A percentile compares a stretch with the other conserved stretches of the same genome.
Conservation (phyloP, 768 basidiomycete genomes). For the Termitomyces sp. region DNA sequence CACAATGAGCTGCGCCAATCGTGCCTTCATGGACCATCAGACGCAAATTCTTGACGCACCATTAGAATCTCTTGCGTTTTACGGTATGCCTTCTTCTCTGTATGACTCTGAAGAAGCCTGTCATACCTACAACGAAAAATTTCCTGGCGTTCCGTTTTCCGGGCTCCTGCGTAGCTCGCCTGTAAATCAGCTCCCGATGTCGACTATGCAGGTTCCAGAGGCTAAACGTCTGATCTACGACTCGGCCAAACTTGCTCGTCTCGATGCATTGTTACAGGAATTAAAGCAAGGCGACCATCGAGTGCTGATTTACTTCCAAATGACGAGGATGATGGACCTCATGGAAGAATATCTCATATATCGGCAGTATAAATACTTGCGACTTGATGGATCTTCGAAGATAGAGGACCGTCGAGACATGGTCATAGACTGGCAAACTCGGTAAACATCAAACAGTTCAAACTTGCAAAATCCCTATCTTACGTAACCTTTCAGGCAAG, state of each 20-base stretch:
- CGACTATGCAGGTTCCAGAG: constrained; percentile 90
- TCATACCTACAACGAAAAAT: constrained; percentile 33
- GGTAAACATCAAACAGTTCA: constrained; percentile 41
- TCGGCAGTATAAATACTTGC: constrained; percentile 91
- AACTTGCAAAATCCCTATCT: background rate
- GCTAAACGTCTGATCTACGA: constrained; percentile 93
- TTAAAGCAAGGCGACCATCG: constrained; percentile 92
- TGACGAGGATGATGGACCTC: constrained; percentile 99
- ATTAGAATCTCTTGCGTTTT: constrained; percentile 71
- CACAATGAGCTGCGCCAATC: constrained; percentile 62
- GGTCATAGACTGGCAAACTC: constrained; percentile 99
- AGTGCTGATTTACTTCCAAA: constrained; percentile 97
- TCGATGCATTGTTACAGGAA: constrained; percentile 86
- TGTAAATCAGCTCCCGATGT: constrained; percentile 66
- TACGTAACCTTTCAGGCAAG: constrained; percentile 45
- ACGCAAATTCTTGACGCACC: constrained; percentile 56
- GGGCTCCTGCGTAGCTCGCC: constrained; percentile 71
- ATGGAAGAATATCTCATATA: constrained; percentile 99
- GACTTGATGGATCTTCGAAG: constrained; percentile 90
- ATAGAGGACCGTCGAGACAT: constrained; percentile 96
- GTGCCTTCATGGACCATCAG: constrained; percentile 75
- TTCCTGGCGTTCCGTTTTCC: constrained; percentile 56
- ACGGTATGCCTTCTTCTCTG: constrained; percentile 71
- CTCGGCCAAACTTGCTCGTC: constrained; percentile 89
- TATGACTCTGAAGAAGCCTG: constrained; percentile 53